Conservation (phyloP, 495 filamentous ascomycete species). For the Tuber umbilicatum region DNA sequence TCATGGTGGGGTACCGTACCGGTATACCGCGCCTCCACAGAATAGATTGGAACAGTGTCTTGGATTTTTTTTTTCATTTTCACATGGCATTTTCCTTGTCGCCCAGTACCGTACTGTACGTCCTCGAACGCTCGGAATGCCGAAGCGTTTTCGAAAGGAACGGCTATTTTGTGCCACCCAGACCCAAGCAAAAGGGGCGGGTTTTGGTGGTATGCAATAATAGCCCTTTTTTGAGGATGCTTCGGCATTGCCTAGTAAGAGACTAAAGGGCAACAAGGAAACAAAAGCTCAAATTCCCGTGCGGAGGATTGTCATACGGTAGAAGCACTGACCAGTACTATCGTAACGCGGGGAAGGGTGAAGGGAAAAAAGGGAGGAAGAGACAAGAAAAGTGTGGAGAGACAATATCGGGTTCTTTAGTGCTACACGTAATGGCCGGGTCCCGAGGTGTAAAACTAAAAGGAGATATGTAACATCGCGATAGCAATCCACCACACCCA, state of each 20-base stretch:
- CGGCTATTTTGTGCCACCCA: too few species aligned
- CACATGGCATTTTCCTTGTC: not conserved
- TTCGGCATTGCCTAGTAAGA: not conserved
- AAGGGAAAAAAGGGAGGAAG: not conserved
- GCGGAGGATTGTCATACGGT: not conserved
- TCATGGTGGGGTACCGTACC: too few species aligned
- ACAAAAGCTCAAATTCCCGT: not conserved
- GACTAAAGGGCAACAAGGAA: not conserved
- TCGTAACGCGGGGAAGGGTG: not conserved
- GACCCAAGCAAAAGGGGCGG: too few species aligned
- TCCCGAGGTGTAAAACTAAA: not conserved
- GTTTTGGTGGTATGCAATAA: too few species aligned
- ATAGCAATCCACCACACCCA: slow-evolving; percentile 11
- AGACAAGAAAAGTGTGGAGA: not conserved
- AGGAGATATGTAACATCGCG: not conserved
- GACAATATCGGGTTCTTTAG: not conserved
- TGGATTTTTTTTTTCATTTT: not conserved
- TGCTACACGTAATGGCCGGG: not conserved
- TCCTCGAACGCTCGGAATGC: too few species aligned
- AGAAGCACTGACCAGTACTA: not conserved
- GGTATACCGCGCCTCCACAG: not conserved
- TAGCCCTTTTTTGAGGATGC: too few species aligned
- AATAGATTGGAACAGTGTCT: not conserved
- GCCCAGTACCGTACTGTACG: not conserved
- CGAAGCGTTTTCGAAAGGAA: too few species aligned